Evolutionary conservation across 495 filamentous ascomycete species (phyloP).

Genomic region (Trypethelium eluteriae): DNA sequence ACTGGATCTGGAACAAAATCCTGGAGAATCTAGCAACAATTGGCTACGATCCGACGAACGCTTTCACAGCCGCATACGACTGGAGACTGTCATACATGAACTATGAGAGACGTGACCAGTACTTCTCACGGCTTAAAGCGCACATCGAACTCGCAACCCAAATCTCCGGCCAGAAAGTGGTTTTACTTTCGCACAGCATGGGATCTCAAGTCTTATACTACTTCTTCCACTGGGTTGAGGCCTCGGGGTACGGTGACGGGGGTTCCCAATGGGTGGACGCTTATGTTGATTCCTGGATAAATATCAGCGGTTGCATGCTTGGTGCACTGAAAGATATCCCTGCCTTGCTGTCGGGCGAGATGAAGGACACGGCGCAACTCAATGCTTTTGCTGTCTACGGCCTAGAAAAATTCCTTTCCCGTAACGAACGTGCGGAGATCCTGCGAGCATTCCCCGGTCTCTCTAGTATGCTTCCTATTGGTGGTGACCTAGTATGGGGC

Average conservation of each 20-base stretch:
- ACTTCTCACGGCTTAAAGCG: constrained; percentile 80
- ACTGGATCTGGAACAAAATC: constrained; percentile 99
- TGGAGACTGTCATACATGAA: constrained; percentile 93
- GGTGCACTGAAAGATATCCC: constrained; percentile 88
- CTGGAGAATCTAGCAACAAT: constrained; percentile 91
- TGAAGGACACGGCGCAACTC: constrained; percentile 95
- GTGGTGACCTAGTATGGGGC: constrained; percentile 90
- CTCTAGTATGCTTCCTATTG: constrained; percentile 94
- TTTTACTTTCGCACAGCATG: constrained; percentile 93
- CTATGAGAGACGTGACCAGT: constrained; percentile 81
- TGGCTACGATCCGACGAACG: constrained; percentile 93
- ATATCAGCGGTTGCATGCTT: constrained; percentile 96
- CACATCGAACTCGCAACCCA: constrained; percentile 77
- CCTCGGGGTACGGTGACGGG: constrained; percentile 66
- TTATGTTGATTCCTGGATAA: constrained; percentile 91
- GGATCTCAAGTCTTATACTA: constrained; percentile 91
- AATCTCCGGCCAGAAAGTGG: constrained; percentile 66
- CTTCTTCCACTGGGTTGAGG: constrained; percentile 96
- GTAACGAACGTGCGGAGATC: constrained; percentile 82
- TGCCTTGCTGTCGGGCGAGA: constrained; percentile 88
- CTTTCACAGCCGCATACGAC: constrained; percentile 92
- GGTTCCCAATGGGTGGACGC: constrained; percentile 84
- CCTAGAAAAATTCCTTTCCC: constrained; percentile 87
- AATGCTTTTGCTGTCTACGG: constrained; percentile 98
- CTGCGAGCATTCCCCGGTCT: constrained; percentile 96